Conservation (phyloP, 805 yeast genomes). For the Wickerhamiella sergipiensis region DNA sequence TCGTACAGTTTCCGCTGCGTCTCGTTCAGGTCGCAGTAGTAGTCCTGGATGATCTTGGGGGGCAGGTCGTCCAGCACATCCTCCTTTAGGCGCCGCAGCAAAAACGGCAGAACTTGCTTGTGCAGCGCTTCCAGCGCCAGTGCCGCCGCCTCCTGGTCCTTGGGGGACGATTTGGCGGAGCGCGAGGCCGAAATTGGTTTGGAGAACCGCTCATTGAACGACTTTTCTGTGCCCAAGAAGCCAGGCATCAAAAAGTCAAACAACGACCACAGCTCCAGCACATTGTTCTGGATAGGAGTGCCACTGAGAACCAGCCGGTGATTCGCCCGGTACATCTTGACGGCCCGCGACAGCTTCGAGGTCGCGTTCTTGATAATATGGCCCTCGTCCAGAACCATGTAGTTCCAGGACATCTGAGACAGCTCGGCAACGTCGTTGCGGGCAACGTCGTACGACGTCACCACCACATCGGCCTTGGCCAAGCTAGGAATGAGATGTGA, state of each 20-base stretch:
- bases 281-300: conserved; percentile 96
- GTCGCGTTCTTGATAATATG: conserved; percentile 88
- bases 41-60: conserved; percentile 96
- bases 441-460: conserved; percentile 92
- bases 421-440: conserved; percentile 73
- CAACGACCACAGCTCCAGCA: conserved; percentile 90
- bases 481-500: conserved; percentile 32
- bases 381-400: conserved; percentile 95
- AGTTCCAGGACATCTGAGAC: conserved; percentile 56
- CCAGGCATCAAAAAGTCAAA: conserved; percentile 99
- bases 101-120: conserved; percentile 90
- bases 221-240: conserved; percentile 85
- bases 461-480: conserved; percentile 60
- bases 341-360: conserved; percentile 80
- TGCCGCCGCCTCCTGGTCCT: conserved; percentile 95
- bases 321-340: conserved; percentile 68
- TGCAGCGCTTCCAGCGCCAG: conserved; percentile 90
- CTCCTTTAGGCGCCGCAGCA: conserved; percentile 89
- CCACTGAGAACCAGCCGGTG: conserved; percentile 89
- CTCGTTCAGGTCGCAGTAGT: conserved; percentile 90
- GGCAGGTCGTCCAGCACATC: conserved; percentile 93
- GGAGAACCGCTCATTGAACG: conserved; percentile 90
- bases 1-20: conserved; percentile 77
- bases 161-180: conserved; percentile 67
- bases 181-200: conserved; percentile 93